Evolutionary conservation across 1,139 yeast genomes (phyloP).

Genomic region (Protomyces pachydermus): DNA sequence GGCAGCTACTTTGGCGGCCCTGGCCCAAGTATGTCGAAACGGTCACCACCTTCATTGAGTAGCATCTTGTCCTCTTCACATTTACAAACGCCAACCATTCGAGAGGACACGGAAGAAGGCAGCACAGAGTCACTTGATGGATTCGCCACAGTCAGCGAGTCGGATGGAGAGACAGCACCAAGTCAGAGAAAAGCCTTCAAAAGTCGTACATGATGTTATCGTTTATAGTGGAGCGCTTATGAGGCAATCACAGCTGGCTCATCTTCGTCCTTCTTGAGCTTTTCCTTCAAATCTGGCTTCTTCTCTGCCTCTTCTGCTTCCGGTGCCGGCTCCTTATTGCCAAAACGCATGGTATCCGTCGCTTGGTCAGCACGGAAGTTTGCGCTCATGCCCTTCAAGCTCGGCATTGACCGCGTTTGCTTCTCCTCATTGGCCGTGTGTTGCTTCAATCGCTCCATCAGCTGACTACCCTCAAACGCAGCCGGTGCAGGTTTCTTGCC

Average conservation of each 20-base stretch:
- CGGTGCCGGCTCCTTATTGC: neutral
- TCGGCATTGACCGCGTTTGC: slow-evolving; percentile 83
- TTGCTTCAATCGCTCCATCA: slow-evolving; percentile 63
- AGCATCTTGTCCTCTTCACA: neutral
- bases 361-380: slow-evolving; percentile 17
- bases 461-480: slow-evolving; percentile 64
- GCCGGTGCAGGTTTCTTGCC: slow-evolving; percentile 65
- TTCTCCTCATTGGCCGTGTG: slow-evolving; percentile 68
- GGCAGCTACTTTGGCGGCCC: neutral
- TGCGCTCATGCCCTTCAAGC: slow-evolving; percentile 39
- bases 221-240: neutral
- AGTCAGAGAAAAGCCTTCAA: neutral
- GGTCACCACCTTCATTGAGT: neutral
- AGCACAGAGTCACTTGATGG: neutral
- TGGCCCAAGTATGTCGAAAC: neutral
- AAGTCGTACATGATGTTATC: neutral
- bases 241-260: slow-evolving; percentile 23
- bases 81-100: neutral
- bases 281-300: slow-evolving; percentile 23
- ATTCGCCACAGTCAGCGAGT: neutral
- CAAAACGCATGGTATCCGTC: slow-evolving; percentile 15
- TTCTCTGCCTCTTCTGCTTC: slow-evolving; percentile 4
- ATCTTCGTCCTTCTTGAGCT: slow-evolving; percentile 14
- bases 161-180: neutral
- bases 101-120: neutral